Base-by-base conservation (phyloP, 441 rosid genomes). In the Theobroma grandiflorum region DNA sequence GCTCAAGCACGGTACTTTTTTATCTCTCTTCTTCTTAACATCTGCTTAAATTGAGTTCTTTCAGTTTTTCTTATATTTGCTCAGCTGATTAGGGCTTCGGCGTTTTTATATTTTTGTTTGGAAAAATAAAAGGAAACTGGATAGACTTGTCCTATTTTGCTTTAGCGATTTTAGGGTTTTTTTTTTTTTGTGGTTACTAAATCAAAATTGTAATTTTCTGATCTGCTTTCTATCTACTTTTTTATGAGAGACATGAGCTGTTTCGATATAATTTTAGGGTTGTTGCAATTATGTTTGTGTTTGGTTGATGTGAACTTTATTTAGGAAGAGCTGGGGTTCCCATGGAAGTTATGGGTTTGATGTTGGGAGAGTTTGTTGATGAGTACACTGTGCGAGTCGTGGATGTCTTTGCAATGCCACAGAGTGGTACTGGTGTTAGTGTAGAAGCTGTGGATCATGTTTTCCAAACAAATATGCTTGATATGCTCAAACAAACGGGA, bases 401-500 rank as follows among this genome's bases (percentile, higher is more conserved):
- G 26, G 99, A 96, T 90, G 99, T 96, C 47, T 96, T 96, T 79
- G 99, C 99, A 0, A 96, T 96, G 99, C 99, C 98, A 6, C 99
- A 96, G 85, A 96, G 99, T 76, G 99, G 99, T 68, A 97, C 99
- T 22, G 99, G 99, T 80, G 99, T 97, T 72, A 97, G 99, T 78
- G 99, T 97, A 18, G 99, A 97, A 89, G 99, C 99, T 38, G 99
- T 97, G 63, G 99, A 97, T 85, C 99, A 97, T 79, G 98, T 95
- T 22, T 97, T 95, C 78, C 99, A 95, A 89, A 97, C 98, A 68
- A 94, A 95, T 73, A 97, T 97, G 99, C 97, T 96, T 42, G 99
- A 96, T 84, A 96, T 96, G 99, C 99, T 97, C 77, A 97, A 97
- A 84, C 99, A 97, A 82, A 97, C 98, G 42, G 99, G 99, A 80